A percentile compares a stretch with the other conserved stretches of the same genome.
These are phyloP conservation scores for Rutidosis leptorrhynchoides DNA, from an alignment of 129 eudicot genomes.

Conservation along the genomic window DNA sequence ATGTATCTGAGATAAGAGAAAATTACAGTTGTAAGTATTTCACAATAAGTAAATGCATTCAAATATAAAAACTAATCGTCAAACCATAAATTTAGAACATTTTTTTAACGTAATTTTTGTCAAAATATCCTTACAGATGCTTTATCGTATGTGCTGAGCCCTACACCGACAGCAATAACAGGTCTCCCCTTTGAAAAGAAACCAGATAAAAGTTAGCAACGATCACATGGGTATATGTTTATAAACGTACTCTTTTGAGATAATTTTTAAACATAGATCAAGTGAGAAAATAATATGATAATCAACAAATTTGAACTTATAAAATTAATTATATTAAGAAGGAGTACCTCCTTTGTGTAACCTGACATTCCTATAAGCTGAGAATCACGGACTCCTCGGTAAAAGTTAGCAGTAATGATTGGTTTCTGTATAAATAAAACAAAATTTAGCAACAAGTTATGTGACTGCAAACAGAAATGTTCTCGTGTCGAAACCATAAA, in stretches of 20 bases:
- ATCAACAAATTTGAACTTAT: neutral
- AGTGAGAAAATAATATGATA: neutral
- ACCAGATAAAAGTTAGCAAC: neutral
- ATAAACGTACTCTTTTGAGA: neutral
- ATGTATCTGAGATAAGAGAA: constrained; percentile 53
- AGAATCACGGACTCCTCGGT: constrained; percentile 84
- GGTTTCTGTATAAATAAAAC: constrained; percentile 66
- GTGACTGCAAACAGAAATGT: neutral
- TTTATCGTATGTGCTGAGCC: constrained; percentile 94
- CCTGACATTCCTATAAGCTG: constrained; percentile 93
- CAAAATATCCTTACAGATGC: constrained; percentile 78
- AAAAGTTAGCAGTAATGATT: constrained; percentile 64
- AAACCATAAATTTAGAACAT: neutral
- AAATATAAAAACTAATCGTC: constrained; percentile 5
- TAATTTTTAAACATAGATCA: neutral
- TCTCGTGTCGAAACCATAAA: neutral
- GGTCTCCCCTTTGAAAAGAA: constrained; percentile 71
- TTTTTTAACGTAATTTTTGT: neutral
- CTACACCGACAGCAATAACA: constrained; percentile 86
- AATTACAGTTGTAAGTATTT: neutral
- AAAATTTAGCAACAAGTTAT: constrained; percentile 10
- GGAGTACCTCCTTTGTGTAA: constrained; percentile 77
- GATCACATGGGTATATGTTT: neutral
- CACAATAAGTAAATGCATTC: neutral
- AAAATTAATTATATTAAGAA: neutral